A percentile compares a stretch with the other conserved stretches of the same genome.
Evolutionary conservation across 805 yeast genomes (phyloP).

Genomic region (Yamadazyma olivae): DNA sequence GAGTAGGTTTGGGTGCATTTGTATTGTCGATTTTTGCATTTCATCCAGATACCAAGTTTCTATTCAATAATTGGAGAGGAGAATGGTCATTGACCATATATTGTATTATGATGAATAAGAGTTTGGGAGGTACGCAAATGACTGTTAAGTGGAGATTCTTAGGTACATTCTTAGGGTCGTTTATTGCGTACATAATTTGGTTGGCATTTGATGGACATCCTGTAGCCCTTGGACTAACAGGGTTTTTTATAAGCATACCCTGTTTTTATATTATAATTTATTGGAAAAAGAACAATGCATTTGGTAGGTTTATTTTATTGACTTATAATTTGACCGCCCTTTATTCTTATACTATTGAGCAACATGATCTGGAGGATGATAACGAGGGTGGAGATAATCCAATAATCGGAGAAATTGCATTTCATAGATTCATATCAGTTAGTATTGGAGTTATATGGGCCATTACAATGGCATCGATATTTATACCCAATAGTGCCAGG

Average conservation of each 20-base stretch:
- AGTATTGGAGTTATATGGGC: slow-evolving; percentile 78
- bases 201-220: slow-evolving; percentile 52
- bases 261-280: slow-evolving; percentile 58
- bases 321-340: slow-evolving; percentile 78
- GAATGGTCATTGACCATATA: slow-evolving; percentile 87
- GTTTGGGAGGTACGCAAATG: slow-evolving; percentile 80
- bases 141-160: slow-evolving; percentile 69
- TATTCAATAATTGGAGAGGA: slow-evolving; percentile 65
- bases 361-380: slow-evolving; percentile 52
- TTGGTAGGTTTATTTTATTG: slow-evolving; percentile 66
- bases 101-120: slow-evolving; percentile 80
- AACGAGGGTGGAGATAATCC: slow-evolving; percentile 73
- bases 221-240: slow-evolving; percentile 46
- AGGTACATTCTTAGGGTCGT: slow-evolving; percentile 75
- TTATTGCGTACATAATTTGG: slow-evolving; percentile 62
- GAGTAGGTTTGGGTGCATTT: slow-evolving; percentile 78
- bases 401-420: slow-evolving; percentile 67
- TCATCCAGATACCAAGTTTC: slow-evolving; percentile 48
- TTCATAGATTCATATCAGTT: slow-evolving; percentile 74
- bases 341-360: slow-evolving; percentile 67
- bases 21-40: slow-evolving; percentile 67
- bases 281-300: slow-evolving; percentile 64
- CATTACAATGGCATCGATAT: slow-evolving; percentile 56
- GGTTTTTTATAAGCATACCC: slow-evolving; percentile 46
- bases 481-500: slow-evolving; percentile 77